Percentiles rank a stretch among this genome's conserved stretches.
phyloP scores from a whole-genome alignment of 192 early-diverging fungal species.

The Coemansia sp. region DNA sequence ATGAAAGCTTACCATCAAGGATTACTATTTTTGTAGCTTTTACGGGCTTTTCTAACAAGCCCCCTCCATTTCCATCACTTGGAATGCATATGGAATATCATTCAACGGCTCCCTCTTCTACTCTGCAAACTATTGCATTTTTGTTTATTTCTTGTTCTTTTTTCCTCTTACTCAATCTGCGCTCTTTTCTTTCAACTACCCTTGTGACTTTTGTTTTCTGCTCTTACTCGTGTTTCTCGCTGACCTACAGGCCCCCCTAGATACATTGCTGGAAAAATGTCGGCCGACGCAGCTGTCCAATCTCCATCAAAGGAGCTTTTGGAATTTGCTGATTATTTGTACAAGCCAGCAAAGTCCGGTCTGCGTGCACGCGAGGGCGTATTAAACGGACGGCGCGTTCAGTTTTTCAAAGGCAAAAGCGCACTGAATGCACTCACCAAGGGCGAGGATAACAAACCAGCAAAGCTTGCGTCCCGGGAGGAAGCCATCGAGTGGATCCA shows the following conservation, averaged over 20 bases:
- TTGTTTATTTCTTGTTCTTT: background rate
- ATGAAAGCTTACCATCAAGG: no score
- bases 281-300: slow-evolving; percentile 18
- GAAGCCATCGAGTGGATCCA: slow-evolving; percentile 65
- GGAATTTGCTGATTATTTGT: slow-evolving; percentile 78
- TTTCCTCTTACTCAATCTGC: background rate
- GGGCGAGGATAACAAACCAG: slow-evolving; percentile 34
- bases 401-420: slow-evolving; percentile 79
- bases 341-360: slow-evolving; percentile 65
- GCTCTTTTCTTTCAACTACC: background rate
- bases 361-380: slow-evolving; percentile 83
- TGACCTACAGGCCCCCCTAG: background rate
- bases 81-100: no score
- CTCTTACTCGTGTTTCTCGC: background rate
- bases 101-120: background rate
- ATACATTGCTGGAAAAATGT: slow-evolving; percentile 19
- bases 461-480: slow-evolving; percentile 60
- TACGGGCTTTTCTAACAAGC: no score
- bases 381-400: slow-evolving; percentile 86
- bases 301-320: slow-evolving; percentile 60
- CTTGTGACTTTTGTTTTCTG: slow-evolving; percentile 1
- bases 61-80: no score
- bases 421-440: slow-evolving; percentile 50
- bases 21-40: no score
- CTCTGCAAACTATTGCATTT: background rate